Percentiles rank a stretch among this genome's conserved stretches.
These are phyloP conservation scores for Candida boleticola DNA, from an alignment of 805 yeast species.

Conservation along the genomic window DNA sequence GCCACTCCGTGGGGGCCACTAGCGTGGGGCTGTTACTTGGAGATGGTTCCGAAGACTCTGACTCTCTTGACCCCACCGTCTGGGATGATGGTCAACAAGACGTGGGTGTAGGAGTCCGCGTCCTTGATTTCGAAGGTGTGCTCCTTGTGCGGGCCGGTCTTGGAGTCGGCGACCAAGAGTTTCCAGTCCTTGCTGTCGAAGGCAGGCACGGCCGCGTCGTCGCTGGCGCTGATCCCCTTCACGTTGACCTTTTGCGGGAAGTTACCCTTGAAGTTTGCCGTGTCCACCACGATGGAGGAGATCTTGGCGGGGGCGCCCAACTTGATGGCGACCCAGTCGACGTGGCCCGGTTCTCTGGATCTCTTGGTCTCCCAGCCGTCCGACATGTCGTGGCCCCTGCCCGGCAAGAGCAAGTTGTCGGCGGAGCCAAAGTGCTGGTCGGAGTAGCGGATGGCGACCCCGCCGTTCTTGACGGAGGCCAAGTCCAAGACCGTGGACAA, in stretches of 20 bases:
- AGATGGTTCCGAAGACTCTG: conserved; percentile 68
- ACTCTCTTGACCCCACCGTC: conserved; percentile 96
- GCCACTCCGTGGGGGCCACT: too few species aligned
- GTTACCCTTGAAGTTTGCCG: conserved; percentile 93
- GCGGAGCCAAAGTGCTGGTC: conserved; percentile 96
- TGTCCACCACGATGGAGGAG: conserved; percentile 68
- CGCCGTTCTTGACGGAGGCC: conserved; percentile 85
- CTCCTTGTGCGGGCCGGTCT: conserved; percentile 82
- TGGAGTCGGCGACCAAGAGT: conserved; percentile 59
- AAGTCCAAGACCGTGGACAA: conserved; percentile 54
- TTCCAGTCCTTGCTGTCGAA: conserved; percentile 56
- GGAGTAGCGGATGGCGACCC: conserved; percentile 76
- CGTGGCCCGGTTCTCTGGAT: conserved; percentile 79
- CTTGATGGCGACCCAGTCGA: conserved; percentile 86
- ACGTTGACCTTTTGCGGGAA: conserved; percentile 79
- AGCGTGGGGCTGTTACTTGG: too few species aligned
- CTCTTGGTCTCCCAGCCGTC: conserved; percentile 99
- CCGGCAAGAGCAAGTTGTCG: conserved; percentile 85
- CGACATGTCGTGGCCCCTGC: conserved; percentile 93
- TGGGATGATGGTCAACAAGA: conserved; percentile 80
- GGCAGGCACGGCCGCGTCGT: conserved; percentile 36
- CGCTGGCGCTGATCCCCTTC: conserved; percentile 50
- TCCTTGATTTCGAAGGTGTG: conserved; percentile 49
- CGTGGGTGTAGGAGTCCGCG: conserved; percentile 54
- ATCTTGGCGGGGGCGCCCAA: conserved; percentile 67